Conservation (phyloP, 345 rosid species). For the Durio zibethinus region DNA sequence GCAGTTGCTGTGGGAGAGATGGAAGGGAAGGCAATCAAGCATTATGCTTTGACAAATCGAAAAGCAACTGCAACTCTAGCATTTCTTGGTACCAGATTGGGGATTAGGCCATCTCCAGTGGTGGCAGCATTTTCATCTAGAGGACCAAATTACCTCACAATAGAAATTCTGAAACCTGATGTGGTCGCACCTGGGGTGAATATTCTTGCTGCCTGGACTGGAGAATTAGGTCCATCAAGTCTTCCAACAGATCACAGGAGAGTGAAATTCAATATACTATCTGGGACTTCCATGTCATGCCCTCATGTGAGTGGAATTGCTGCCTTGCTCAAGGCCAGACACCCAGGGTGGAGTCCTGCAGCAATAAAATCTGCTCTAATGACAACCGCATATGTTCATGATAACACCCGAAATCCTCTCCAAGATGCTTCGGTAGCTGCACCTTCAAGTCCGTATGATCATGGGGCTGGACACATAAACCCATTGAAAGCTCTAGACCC, state of each 20-base stretch:
- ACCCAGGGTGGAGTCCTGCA: conserved; percentile 92
- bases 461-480: conserved; percentile 87
- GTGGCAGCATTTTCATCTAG: conserved; percentile 78
- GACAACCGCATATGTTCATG: conserved; percentile 95
- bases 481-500: conserved; percentile 79
- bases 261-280: conserved; percentile 72
- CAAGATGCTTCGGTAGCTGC: conserved; percentile 51
- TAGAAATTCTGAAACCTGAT: conserved; percentile 71
- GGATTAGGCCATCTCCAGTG: conserved; percentile 63
- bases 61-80: conserved; percentile 48
- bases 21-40: conserved; percentile 68
- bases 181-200: conserved; percentile 72
- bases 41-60: conserved; percentile 40
- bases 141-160: conserved; percentile 57
- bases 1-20: conserved; percentile 76
- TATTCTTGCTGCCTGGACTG: conserved; percentile 75
- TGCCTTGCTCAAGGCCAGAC: conserved; percentile 79
- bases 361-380: conserved; percentile 88
- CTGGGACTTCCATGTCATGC: conserved; percentile 96
- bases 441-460: conserved; percentile 65
- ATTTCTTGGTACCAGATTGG: conserved; percentile 52
- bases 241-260: conserved; percentile 63
- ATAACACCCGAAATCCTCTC: conserved; percentile 55
- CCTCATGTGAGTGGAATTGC: conserved; percentile 95
- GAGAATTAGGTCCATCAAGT: conserved; percentile 70